Evolutionary conservation across 140 eudicot species (phyloP).

Genomic region (Oenanthe javanica): DNA sequence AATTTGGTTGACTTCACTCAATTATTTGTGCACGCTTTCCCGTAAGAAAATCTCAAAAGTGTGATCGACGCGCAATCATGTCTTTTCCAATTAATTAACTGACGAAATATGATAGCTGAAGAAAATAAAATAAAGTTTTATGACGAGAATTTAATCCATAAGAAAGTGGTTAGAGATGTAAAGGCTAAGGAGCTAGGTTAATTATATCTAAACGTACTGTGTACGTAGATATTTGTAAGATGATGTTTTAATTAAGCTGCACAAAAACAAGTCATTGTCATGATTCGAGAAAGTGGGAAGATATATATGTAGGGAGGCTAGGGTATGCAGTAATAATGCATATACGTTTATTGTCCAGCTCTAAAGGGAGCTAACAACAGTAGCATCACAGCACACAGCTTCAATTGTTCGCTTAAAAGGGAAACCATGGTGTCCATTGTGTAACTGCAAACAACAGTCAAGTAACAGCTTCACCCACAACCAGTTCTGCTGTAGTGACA

Average conservation of each 20-base stretch:
- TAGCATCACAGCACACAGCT: not conserved
- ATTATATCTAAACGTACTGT: not conserved
- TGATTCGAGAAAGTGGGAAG: not conserved
- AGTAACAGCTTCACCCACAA: not conserved
- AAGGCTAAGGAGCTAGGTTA: not conserved
- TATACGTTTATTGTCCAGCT: not conserved
- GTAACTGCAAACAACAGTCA: not conserved
- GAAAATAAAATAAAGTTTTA: not conserved
- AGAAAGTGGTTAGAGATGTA: not conserved
- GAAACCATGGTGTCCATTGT: slow-evolving; percentile 2
- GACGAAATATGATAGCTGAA: not conserved
- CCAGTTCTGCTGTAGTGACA: not conserved
- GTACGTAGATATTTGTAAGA: not conserved
- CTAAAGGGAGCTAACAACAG: slow-evolving; percentile 2
- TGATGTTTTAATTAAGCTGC: not conserved
- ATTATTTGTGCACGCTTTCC: slow-evolving; percentile 1
- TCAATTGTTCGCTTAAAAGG: not conserved
- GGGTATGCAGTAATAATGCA: not conserved
- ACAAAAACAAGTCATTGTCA: not conserved
- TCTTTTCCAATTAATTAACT: not conserved
- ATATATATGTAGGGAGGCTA: not conserved
- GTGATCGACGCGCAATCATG: slow-evolving; percentile 1
- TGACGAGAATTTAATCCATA: not conserved
- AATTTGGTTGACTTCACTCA: not conserved
- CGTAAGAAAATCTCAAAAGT: not conserved